A percentile compares a stretch with the other conserved stretches of the same genome.
Conservation (phyloP, 768 basidiomycete species). For the Neoboletus magnificus region DNA sequence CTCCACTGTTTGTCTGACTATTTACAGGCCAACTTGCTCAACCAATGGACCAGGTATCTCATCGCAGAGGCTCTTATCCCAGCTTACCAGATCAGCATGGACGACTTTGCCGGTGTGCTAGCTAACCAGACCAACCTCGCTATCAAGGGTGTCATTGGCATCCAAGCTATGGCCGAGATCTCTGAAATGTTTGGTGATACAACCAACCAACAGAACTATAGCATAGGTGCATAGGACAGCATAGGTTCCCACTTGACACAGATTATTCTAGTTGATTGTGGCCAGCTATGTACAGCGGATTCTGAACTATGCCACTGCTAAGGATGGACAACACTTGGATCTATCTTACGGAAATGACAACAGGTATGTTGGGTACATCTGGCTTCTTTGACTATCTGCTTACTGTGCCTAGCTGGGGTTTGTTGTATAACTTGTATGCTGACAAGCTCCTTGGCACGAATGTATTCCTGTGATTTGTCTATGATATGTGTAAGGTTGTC, state of each 20-base stretch:
- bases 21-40: slow-evolving; percentile 45
- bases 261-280: slow-evolving; percentile 44
- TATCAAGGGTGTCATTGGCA: slow-evolving; percentile 68
- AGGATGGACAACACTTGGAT: slow-evolving; percentile 52
- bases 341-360: slow-evolving; percentile 51
- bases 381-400: background rate
- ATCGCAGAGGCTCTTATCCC: slow-evolving; percentile 50
- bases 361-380: slow-evolving; percentile 32
- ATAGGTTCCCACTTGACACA: background rate
- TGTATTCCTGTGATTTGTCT: slow-evolving; percentile 38
- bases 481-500: slow-evolving; percentile 18
- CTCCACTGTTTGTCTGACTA: background rate
- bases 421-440: slow-evolving; percentile 61
- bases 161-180: slow-evolving; percentile 61
- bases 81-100: slow-evolving; percentile 48
- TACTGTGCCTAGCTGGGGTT: slow-evolving; percentile 44
- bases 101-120: slow-evolving; percentile 49
- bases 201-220: slow-evolving; percentile 40
- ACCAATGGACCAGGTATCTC: slow-evolving; percentile 66
- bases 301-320: slow-evolving; percentile 49
- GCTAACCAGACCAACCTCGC: slow-evolving; percentile 69
- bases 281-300: slow-evolving; percentile 51
- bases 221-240: slow-evolving; percentile 15
- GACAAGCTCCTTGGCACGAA: slow-evolving; percentile 55
- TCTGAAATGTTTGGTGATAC: slow-evolving; percentile 41